Conservation (phyloP, 2,329 filamentous ascomycete genomes). For the Aspergillus sclerotialis region DNA sequence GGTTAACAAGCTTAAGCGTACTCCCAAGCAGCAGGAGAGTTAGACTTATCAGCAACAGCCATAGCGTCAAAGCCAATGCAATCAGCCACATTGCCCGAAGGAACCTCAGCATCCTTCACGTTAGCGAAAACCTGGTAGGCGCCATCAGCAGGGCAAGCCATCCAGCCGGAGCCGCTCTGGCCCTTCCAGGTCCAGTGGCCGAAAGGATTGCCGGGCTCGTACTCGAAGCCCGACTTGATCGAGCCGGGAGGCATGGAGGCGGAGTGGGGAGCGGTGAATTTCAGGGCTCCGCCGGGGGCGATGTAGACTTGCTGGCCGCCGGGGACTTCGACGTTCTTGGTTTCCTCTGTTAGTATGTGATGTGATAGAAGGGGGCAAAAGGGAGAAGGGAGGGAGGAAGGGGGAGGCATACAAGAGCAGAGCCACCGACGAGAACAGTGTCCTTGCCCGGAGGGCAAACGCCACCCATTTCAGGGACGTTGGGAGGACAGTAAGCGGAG, state of each 20-base stretch:
- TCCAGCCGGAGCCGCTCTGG: conserved; percentile 30
- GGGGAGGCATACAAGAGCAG: conserved; percentile 21
- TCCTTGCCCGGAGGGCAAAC: conserved; percentile 38
- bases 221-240: conserved; percentile 43
- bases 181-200: conserved; percentile 22
- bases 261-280: conserved; percentile 53
- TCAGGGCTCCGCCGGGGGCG: conserved; percentile 45
- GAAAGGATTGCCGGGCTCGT: conserved; percentile 16
- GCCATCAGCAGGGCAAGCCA: conserved; percentile 32
- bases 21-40: conserved; percentile 27
- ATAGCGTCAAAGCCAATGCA: conserved; percentile 33
- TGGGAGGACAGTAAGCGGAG: conserved; percentile 42
- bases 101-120: conserved; percentile 30
- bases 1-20: conserved; percentile 24
- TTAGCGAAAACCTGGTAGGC: conserved; percentile 35
- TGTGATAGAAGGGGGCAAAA: no score
- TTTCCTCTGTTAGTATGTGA: conserved; percentile 13
- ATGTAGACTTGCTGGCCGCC: conserved; percentile 58
- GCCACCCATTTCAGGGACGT: conserved; percentile 18
- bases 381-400: no score
- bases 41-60: conserved; percentile 17
- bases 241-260: conserved; percentile 44
- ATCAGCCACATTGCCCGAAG: conserved; percentile 28
- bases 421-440: conserved; percentile 39
- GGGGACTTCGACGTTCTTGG: conserved; percentile 47